These are phyloP conservation scores for Saccharomyces hybrid DNA, from an alignment of 1,139 yeast genomes.

Conservation along the genomic window DNA sequence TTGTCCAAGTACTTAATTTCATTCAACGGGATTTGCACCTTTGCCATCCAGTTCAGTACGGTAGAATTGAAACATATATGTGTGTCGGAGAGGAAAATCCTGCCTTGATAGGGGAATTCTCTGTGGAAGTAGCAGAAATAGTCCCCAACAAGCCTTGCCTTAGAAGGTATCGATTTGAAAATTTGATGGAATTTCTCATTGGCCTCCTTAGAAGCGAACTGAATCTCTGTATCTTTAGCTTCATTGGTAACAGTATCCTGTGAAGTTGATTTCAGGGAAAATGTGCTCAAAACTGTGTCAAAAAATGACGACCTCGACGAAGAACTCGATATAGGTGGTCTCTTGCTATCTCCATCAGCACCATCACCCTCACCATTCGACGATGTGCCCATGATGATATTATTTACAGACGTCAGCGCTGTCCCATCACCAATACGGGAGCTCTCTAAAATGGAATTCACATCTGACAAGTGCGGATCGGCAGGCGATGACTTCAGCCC, in stretches of 20 bases:
- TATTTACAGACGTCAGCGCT: constrained; percentile 15
- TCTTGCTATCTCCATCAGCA: constrained; percentile 9
- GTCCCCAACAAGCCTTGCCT: constrained; percentile 73
- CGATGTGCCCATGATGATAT: constrained; percentile 7
- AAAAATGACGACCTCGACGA: constrained; percentile 8
- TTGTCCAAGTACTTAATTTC: constrained; percentile 73
- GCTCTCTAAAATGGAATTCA: constrained; percentile 34
- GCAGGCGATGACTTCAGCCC: constrained; percentile 46
- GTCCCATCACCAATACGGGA: constrained; percentile 5
- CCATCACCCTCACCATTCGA: constrained; percentile 4
- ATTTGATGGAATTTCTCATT: constrained; percentile 72
- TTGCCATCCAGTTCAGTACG: constrained; percentile 87
- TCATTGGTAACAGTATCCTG: background rate
- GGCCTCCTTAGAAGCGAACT: constrained; percentile 57
- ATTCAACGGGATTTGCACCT: constrained; percentile 59
- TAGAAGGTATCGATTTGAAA: constrained; percentile 59
- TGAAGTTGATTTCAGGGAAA: background rate
- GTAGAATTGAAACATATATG: constrained; percentile 83
- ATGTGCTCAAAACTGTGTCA: constrained; percentile 10
- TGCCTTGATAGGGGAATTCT: constrained; percentile 81
- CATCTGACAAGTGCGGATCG: constrained; percentile 49
- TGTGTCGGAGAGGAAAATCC: constrained; percentile 72
- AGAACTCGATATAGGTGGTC: constrained; percentile 12
- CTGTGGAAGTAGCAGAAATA: constrained; percentile 84
- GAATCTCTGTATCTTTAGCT: constrained; percentile 34